These are phyloP conservation scores for Rhynchospora pubera DNA, from an alignment of 176 grass and related monocot genomes.

Conservation along the genomic window DNA sequence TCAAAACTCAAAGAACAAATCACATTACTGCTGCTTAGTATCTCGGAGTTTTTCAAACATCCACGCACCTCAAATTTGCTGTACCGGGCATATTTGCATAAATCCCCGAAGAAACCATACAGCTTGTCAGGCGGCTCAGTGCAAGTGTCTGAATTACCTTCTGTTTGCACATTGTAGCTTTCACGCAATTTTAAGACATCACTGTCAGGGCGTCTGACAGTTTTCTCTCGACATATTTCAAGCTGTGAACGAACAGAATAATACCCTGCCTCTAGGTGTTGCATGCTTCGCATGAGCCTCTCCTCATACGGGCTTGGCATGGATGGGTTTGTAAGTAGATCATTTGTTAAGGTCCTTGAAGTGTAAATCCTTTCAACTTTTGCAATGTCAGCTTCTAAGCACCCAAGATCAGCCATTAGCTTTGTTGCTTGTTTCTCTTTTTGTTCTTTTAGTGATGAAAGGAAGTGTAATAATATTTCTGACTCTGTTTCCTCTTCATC, in stretches of 20 bases:
- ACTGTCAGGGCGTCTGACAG: slow-evolving; percentile 45
- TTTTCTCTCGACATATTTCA: slow-evolving; percentile 35
- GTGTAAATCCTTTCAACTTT: slow-evolving; percentile 57
- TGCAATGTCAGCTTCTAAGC: slow-evolving; percentile 55
- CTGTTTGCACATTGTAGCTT: slow-evolving; percentile 22
- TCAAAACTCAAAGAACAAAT: slow-evolving; percentile 97
- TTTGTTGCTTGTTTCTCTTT: slow-evolving; percentile 69
- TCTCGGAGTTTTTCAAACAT: slow-evolving; percentile 77
- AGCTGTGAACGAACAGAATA: slow-evolving; percentile 70
- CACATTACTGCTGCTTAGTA: slow-evolving; percentile 79
- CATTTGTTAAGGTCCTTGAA: slow-evolving; percentile 13
- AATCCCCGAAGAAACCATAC: slow-evolving; percentile 73
- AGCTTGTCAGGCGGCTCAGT: slow-evolving; percentile 30
- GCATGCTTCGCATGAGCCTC: slow-evolving; percentile 59
- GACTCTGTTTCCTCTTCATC: slow-evolving; percentile 67
- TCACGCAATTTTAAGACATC: slow-evolving; percentile 59
- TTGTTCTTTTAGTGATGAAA: slow-evolving; percentile 65
- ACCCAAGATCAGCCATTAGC: slow-evolving; percentile 47
- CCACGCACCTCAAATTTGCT: slow-evolving; percentile 78
- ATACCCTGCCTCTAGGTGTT: slow-evolving; percentile 81
- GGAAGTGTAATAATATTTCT: slow-evolving; percentile 59
- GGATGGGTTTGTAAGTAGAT: slow-evolving; percentile 30
- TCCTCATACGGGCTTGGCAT: slow-evolving; percentile 46
- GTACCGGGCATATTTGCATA: slow-evolving; percentile 89
- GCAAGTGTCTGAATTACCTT: slow-evolving; percentile 37